Evolutionary conservation across 768 basidiomycete species (phyloP).

Genomic region (Amanita brunnescens): DNA sequence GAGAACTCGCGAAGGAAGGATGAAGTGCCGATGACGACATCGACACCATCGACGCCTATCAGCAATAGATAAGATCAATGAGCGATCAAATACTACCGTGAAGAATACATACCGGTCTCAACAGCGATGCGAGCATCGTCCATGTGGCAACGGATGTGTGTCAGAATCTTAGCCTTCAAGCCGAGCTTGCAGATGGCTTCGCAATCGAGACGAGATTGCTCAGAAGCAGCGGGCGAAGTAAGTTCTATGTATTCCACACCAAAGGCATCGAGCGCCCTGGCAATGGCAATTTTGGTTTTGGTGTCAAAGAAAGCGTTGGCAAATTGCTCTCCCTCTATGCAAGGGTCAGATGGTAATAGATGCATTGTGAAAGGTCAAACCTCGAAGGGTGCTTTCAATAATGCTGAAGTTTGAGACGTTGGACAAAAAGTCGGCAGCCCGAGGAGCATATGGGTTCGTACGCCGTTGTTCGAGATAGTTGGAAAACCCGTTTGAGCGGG

Average conservation of each 20-base stretch:
- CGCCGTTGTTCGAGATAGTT: constrained; percentile 30
- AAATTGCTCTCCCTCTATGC: constrained; percentile 93
- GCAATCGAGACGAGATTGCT: constrained; percentile 90
- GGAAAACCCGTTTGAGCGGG: constrained; percentile 26
- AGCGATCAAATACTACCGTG: background rate
- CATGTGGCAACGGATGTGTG: constrained; percentile 99
- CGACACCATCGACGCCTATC: constrained; percentile 93
- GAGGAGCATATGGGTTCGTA: constrained; percentile 78
- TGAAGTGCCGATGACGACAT: constrained; percentile 98
- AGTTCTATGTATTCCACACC: constrained; percentile 99
- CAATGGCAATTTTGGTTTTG: constrained; percentile 99
- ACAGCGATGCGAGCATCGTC: constrained; percentile 98
- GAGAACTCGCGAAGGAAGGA: constrained; percentile 99
- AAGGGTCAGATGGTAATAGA: background rate
- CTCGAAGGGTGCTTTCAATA: constrained; percentile 94
- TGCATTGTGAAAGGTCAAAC: constrained; percentile 31
- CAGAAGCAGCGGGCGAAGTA: constrained; percentile 95
- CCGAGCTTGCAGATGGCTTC: constrained; percentile 99
- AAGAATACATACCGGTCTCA: constrained; percentile 68
- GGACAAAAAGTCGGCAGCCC: constrained; percentile 88
- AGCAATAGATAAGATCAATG: constrained; percentile 5
- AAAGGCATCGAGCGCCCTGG: constrained; percentile 95
- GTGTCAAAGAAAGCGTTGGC: constrained; percentile 99
- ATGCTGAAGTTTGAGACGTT: constrained; percentile 93
- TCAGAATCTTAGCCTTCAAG: constrained; percentile 92